Evolutionary conservation across 257 asterid species (phyloP).

Genomic region (Gentiana dahurica): DNA sequence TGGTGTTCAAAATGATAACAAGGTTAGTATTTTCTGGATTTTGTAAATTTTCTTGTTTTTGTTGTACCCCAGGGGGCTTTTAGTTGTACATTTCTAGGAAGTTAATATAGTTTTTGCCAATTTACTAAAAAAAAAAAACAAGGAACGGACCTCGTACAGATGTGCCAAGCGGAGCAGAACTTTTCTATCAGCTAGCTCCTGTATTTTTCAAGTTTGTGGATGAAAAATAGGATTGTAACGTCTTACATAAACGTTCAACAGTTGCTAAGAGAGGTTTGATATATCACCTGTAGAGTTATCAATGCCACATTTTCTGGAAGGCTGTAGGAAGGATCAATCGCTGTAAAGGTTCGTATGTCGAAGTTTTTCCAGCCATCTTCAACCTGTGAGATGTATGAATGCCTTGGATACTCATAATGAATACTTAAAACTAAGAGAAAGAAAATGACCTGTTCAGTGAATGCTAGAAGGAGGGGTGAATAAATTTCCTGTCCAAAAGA

Average conservation of each 20-base stretch:
- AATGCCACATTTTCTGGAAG: constrained; percentile 74
- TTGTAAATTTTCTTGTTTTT: too few species aligned
- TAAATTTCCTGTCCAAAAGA: constrained; percentile 84
- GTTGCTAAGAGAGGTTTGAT: background rate
- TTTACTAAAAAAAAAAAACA: background rate
- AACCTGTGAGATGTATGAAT: constrained; percentile 33
- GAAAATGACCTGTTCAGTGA: constrained; percentile 51
- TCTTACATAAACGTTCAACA: background rate
- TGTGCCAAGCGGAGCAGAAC: constrained; percentile 82
- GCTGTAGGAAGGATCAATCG: constrained; percentile 70
- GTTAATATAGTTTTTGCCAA: too few species aligned
- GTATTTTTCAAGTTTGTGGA: constrained; percentile 12
- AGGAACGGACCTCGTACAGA: constrained; percentile 62
- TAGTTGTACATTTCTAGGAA: too few species aligned
- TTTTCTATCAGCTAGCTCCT: constrained; percentile 66
- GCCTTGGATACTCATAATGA: constrained; percentile 1
- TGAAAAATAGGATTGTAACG: background rate
- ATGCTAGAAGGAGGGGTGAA: constrained; percentile 87
- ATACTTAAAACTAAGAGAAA: background rate
- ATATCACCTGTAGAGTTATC: constrained; percentile 73
- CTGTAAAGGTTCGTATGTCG: constrained; percentile 49
- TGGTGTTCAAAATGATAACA: background rate
- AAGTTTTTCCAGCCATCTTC: constrained; percentile 36
- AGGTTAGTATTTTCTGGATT: background rate
- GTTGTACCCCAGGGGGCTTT: too few species aligned